Conservation (phyloP, 208 protist genomes). For the Herpetomonas samuelpessoai region DNA sequence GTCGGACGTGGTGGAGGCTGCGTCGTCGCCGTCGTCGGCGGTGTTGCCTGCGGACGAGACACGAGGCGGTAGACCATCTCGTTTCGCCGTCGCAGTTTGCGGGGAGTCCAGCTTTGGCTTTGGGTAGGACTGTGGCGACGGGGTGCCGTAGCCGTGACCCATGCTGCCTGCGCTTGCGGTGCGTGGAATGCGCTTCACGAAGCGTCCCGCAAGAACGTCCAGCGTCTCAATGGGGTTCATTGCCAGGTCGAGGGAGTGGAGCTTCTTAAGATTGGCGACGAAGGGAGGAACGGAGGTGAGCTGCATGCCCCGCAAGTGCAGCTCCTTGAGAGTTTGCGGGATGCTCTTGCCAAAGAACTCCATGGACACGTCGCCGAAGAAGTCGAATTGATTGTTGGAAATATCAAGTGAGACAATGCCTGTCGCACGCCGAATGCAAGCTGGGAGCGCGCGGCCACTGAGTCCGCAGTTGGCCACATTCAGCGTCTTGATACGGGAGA, state of each 20-base stretch:
- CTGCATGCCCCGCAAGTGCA: constrained; percentile 60
- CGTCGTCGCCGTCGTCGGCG: constrained; percentile 16
- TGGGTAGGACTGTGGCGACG: constrained; percentile 16
- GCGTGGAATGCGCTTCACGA: constrained; percentile 48
- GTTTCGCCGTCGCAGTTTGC: constrained; percentile 3
- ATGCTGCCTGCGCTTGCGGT: constrained; percentile 4
- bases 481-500: constrained; percentile 45
- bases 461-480: constrained; percentile 69
- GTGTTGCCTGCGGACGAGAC: constrained; percentile 30
- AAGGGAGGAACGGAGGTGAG: constrained; percentile 72
- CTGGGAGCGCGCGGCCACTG: constrained; percentile 47
- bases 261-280: constrained; percentile 48
- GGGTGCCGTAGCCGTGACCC: constrained; percentile 7
- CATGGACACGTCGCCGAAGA: constrained; percentile 30
- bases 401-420: constrained; percentile 69
- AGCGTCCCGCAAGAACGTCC: constrained; percentile 77
- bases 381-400: constrained; percentile 67
- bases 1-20: not conserved
- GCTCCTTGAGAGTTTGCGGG: constrained; percentile 50
- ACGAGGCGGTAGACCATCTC: constrained; percentile 14
- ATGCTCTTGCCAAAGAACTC: constrained; percentile 77
- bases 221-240: constrained; percentile 82
- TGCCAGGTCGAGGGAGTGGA: constrained; percentile 65
- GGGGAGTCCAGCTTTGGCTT: constrained; percentile 15
- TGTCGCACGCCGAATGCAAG: constrained; percentile 38